A percentile compares a stretch with the other conserved stretches of the same genome.
These are phyloP conservation scores for Multifurca ochricompacta DNA, from an alignment of 768 basidiomycete species.

Conservation along the genomic window DNA sequence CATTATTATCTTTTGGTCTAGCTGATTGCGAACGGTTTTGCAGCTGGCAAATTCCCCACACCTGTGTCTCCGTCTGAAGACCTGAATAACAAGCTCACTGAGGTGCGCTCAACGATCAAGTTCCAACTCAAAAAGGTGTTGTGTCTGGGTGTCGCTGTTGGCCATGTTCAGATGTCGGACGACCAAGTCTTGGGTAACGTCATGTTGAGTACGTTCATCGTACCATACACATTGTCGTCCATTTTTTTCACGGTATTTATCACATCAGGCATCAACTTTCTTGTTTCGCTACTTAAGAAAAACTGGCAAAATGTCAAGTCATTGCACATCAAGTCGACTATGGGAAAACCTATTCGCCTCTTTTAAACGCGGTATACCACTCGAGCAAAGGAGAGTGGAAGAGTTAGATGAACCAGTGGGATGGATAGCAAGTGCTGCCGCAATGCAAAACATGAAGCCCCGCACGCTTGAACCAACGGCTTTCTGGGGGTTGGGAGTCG, in stretches of 20 bases:
- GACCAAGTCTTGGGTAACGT: conserved; percentile 96
- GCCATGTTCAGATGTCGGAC: conserved; percentile 94
- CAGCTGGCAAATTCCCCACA: conserved; percentile 98
- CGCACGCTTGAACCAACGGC: conserved; percentile 98
- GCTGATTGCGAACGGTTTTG: background rate
- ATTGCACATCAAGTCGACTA: conserved; percentile 96
- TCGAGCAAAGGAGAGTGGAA: conserved; percentile 17
- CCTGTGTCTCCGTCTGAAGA: conserved; percentile 92
- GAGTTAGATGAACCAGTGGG: conserved; percentile 23
- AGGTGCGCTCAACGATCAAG: conserved; percentile 99
- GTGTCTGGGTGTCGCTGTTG: conserved; percentile 97
- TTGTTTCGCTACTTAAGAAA: conserved; percentile 98
- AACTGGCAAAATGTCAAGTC: conserved; percentile 99
- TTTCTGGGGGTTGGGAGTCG: conserved; percentile 46
- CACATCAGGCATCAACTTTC: conserved; percentile 89
- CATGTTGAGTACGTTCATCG: conserved; percentile 72
- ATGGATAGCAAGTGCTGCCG: conserved; percentile 31
- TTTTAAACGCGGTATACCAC: conserved; percentile 48
- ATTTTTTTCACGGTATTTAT: background rate
- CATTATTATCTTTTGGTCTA: background rate
- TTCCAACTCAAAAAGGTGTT: conserved; percentile 99
- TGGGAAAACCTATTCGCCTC: conserved; percentile 96
- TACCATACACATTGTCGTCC: background rate
- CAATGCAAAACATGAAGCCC: conserved; percentile 92
- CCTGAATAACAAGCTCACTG: conserved; percentile 79